Base-by-base conservation (phyloP, 345 rosid species). In the Citropsis articulata region DNA sequence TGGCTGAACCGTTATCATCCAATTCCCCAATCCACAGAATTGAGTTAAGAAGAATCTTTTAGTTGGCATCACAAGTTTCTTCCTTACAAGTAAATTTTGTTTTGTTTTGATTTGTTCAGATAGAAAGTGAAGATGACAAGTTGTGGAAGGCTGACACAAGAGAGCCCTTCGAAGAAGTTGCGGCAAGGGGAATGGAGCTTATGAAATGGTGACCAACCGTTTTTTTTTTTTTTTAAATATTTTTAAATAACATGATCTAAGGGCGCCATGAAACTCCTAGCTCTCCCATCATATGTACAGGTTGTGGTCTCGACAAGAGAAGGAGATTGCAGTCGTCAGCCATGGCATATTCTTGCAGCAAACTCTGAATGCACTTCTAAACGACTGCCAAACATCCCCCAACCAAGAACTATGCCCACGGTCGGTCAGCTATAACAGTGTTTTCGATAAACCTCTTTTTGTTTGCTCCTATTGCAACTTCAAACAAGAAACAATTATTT, bases 281-380 rank as follows among this genome's bases (percentile, higher is more conserved):
- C 4, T 30, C 18, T 76, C 19, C 1, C 1, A 13, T 45, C 18
- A 2, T 59, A 31, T 65, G 21, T 77, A 9, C 77, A 92, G 98
- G 98, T 40, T 92, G 82, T 87, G 92, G 89, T 86, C 92, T 56
- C 82, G 97, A 25, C 87, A 86, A 64, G 99, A 95, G 88, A 89
- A 85, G 79, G 94, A 95, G 80, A 89, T 95, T 66, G 99, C 91
- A 62, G 53, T 95, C 22, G 96, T 95, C 8, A 86, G 91, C 81
- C 98, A 93, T 50, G 86, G 95, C 14, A 88, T 88, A 16, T 89
- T 93, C 83, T 85, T 95, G 81, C 89, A 86, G 56, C 70, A 90
- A 22, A 83, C 91, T 6, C 84, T 92, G 2, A 10, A 38, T n/a
- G 79, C 85, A 18, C 86, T 91, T 21, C 80, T 85, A 70, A 83